Base-by-base conservation (phyloP, 2,329 filamentous ascomycete species). In the Sporothrix brasiliensis region DNA sequence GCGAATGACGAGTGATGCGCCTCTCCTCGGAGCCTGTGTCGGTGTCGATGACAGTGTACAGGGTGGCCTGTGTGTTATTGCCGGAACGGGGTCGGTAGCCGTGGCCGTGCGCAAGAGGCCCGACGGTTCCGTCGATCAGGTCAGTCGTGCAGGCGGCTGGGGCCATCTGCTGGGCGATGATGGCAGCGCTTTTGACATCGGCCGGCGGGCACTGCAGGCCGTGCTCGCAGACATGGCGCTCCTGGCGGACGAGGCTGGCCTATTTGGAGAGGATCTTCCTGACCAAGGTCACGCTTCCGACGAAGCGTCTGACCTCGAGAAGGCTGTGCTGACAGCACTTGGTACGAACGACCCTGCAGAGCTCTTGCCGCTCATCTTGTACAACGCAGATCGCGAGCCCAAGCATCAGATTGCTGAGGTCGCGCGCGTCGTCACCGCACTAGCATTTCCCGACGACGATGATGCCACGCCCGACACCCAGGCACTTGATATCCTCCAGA, bases 401-500 rank as follows among this genome's bases (percentile, higher is more conserved):
- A 72, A 72, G 58, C 54, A 67, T 53, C 61, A 68, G 50, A 70
- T 72, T 11, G 70, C 70, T 27, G 61, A 68, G 47, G 27, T 70
- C 3, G 65, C 70, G 9, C 61, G 68, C 2, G 39, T 70, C 49
- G 70, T 70, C 27, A 72, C 70, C 1, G 63, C 47, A 4, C 39
- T 72, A 14, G 70, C 70, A 21, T 66, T 66, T 30, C 68, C 68
- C 1, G 66, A 66, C 4, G 9, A 21, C 10, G 19, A 4, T 30
- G 61, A 24, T 16, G 19, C 24, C n/a, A 24, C 47, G 1, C 30
- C 67, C 1, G 63, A 70, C 14, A 10, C 4, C 2, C 61, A 19
- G 16, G 70, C 70, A 0, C 39, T 56, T 10, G 19, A 34, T 1
- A 70, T 70, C 14, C 50, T 72, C 7, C 14, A 50, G 4, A 49